These are phyloP conservation scores for Microdochium nivale DNA, from an alignment of 2,329 filamentous ascomycete genomes.

Conservation along the genomic window DNA sequence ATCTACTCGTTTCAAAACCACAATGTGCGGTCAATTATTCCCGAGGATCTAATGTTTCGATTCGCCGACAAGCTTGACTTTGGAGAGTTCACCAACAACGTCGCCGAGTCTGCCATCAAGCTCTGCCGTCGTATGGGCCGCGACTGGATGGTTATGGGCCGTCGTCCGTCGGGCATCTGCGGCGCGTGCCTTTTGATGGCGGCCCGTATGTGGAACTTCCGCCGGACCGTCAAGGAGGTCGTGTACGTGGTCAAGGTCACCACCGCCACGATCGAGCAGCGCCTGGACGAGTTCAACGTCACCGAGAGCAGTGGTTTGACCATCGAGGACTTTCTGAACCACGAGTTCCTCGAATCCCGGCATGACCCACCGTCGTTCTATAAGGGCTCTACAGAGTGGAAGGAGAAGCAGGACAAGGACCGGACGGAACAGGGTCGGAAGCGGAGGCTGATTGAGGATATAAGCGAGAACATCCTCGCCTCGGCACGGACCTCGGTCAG, in stretches of 20 bases:
- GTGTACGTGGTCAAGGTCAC: constrained; percentile 98
- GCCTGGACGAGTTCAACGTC: constrained; percentile 82
- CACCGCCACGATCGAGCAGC: constrained; percentile 84
- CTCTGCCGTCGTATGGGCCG: constrained; percentile 89
- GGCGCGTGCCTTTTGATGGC: constrained; percentile 92
- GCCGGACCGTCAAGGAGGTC: constrained; percentile 83
- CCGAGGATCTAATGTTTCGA: constrained; percentile 84
- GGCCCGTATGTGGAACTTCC: constrained; percentile 96
- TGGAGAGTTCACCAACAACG: constrained; percentile 67
- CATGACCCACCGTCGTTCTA: constrained; percentile 82
- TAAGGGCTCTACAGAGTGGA: constrained; percentile 51
- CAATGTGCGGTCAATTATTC: constrained; percentile 58
- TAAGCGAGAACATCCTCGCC: constrained; percentile 18
- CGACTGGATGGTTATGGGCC: constrained; percentile 95
- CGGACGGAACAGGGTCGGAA: constrained; percentile 27
- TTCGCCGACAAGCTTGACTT: constrained; percentile 93
- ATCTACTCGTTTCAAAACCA: constrained; percentile 59
- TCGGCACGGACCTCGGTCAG: constrained; percentile 2
- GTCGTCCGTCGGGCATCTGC: constrained; percentile 86
- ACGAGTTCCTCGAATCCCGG: constrained; percentile 60
- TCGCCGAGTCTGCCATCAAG: constrained; percentile 79
- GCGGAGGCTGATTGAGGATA: constrained; percentile 27
- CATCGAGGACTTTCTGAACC: constrained; percentile 73
- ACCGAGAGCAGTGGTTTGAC: constrained; percentile 80
- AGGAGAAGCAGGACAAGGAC: constrained; percentile 42